Evolutionary conservation across 148 eudicot species (phyloP).

Genomic region (Pouteria glomerata): DNA sequence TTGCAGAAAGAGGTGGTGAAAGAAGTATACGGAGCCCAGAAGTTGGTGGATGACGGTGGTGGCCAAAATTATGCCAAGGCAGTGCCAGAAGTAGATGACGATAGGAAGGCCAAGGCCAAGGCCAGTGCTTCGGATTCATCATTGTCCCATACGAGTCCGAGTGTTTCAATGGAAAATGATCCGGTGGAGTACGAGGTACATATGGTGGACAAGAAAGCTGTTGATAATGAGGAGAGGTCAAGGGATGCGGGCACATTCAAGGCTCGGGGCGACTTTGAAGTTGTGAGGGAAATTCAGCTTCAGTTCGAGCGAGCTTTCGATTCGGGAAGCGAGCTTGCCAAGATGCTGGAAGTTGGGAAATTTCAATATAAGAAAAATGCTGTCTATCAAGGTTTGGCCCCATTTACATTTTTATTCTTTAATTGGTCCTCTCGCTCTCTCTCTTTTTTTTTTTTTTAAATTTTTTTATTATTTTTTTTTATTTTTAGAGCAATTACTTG

Average conservation of each 20-base stretch:
- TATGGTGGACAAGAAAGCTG: slow-evolving; percentile 90
- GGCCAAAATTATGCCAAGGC: slow-evolving; percentile 32
- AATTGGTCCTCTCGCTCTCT: too few relatives aligned
- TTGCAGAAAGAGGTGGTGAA: slow-evolving; percentile 73
- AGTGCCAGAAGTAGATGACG: slow-evolving; percentile 27
- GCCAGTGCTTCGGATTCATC: slow-evolving; percentile 27
- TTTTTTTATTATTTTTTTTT: too few relatives aligned
- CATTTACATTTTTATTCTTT: not conserved
- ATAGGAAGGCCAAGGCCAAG: slow-evolving; percentile 15
- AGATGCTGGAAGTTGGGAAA: slow-evolving; percentile 82
- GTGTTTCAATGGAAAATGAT: slow-evolving; percentile 30
- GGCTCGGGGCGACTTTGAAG: slow-evolving; percentile 53
- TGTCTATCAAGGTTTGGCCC: slow-evolving; percentile 52
- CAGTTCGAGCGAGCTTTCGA: slow-evolving; percentile 81
- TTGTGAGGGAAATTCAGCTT: slow-evolving; percentile 70
- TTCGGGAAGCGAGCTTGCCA: slow-evolving; percentile 59
- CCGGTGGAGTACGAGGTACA: slow-evolving; percentile 78
- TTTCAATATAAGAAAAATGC: slow-evolving; percentile 56
- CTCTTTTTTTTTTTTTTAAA: too few relatives aligned
- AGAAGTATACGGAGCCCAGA: slow-evolving; percentile 61
- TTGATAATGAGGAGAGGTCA: slow-evolving; percentile 37
- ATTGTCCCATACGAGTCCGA: slow-evolving; percentile 27
- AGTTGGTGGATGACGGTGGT: slow-evolving; percentile 40
- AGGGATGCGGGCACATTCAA: slow-evolving; percentile 32
- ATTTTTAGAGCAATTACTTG: not conserved